phyloP scores from a whole-genome alignment of 495 filamentous ascomycete genomes.

The Venustampulla echinocandica region DNA sequence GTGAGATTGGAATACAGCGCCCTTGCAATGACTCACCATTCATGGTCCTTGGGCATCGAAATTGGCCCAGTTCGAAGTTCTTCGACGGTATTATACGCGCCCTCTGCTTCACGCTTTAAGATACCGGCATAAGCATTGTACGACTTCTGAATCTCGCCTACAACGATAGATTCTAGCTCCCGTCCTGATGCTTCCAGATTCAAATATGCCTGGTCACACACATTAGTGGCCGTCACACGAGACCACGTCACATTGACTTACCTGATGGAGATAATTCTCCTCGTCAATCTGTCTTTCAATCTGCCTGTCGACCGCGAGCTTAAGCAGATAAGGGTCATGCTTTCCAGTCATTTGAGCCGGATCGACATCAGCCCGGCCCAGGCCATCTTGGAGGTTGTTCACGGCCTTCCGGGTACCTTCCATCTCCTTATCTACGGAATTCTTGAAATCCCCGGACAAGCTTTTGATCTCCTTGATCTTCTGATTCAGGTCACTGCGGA shows the following conservation, averaged over 20 bases:
- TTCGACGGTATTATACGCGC: conserved; percentile 66
- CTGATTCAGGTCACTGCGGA: conserved; percentile 80
- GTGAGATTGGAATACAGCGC: too few species aligned
- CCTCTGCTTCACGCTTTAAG: conserved; percentile 80
- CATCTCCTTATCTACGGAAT: conserved; percentile 73
- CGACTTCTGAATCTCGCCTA: conserved; percentile 93
- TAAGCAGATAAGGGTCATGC: conserved; percentile 82
- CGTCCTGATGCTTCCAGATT: conserved; percentile 92
- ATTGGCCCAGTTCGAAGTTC: conserved; percentile 78
- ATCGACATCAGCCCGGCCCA: conserved; percentile 70
- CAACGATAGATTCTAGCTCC: conserved; percentile 89
- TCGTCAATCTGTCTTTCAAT: conserved; percentile 90
- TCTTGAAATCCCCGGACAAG: conserved; percentile 89
- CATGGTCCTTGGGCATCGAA: conserved; percentile 79
- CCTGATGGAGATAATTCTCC: conserved; percentile 92
- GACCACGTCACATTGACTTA: conserved; percentile 33
- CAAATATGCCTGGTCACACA: conserved; percentile 66
- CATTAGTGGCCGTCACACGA: not conserved
- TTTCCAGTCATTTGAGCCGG: conserved; percentile 67
- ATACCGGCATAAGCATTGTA: conserved; percentile 90
- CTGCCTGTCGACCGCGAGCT: conserved; percentile 75
- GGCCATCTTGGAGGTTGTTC: conserved; percentile 66
- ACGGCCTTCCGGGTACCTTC: conserved; percentile 62
- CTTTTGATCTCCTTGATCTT: conserved; percentile 98
- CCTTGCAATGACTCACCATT: conserved; percentile 51